Conservation (phyloP, 495 filamentous ascomycete species). For the Trichoderma parareesei region DNA sequence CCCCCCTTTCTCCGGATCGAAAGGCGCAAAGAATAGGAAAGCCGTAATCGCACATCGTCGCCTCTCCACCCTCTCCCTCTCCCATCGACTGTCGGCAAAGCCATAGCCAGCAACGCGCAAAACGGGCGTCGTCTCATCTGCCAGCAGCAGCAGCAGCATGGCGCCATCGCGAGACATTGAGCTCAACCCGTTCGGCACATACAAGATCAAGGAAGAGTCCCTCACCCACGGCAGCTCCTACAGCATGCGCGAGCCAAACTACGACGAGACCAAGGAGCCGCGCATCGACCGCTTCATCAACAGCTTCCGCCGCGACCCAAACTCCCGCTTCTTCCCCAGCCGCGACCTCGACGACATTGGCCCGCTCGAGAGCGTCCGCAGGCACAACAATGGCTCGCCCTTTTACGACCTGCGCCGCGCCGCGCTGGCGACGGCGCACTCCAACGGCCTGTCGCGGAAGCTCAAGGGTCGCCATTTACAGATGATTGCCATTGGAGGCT, state of each 20-base stretch:
- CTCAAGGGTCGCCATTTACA: conserved; percentile 83
- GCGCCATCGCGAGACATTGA: conserved; percentile 24
- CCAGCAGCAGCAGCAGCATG: not conserved
- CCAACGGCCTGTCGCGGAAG: conserved; percentile 58
- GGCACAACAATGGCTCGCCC: conserved; percentile 31
- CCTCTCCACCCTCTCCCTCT: not conserved
- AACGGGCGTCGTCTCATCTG: not conserved
- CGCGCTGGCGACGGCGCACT: conserved; percentile 63
- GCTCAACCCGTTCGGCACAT: conserved; percentile 27
- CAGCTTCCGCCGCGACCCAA: conserved; percentile 77
- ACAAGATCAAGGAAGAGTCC: conserved; percentile 32
- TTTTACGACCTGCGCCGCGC: conserved; percentile 70
- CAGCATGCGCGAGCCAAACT: conserved; percentile 31
- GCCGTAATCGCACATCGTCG: conserved; percentile 1
- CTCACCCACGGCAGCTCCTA: conserved; percentile 30
- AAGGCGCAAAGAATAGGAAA: not conserved
- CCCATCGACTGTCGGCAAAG: conserved; percentile 6
- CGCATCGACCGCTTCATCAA: conserved; percentile 51
- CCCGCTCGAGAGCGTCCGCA: conserved; percentile 11
- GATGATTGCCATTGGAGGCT: conserved; percentile 96
- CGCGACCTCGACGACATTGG: conserved; percentile 25
- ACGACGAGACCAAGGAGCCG: conserved; percentile 20
- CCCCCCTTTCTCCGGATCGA: too few species aligned
- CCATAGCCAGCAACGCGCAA: not conserved
- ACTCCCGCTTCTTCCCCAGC: conserved; percentile 49